Percentiles rank a stretch among this genome's conserved stretches.
phyloP scores from a whole-genome alignment of 2,329 filamentous ascomycete genomes.

The Phaeophleospora eucalypticola region DNA sequence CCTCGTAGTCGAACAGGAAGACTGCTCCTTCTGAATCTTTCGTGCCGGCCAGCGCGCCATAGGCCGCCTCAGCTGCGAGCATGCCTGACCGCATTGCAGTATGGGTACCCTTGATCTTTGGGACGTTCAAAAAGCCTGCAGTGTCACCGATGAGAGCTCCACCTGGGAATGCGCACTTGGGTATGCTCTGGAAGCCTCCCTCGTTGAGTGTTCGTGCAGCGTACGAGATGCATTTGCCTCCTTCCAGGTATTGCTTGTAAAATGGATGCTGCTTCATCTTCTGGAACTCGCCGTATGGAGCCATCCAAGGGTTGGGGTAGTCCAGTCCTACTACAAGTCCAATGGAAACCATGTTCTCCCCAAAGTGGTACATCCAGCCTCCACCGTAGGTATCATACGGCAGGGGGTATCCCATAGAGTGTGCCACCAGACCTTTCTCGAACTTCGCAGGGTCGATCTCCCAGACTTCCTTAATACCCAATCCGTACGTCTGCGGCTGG shows the following conservation, averaged over 20 bases:
- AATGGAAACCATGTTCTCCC: conserved; percentile 89
- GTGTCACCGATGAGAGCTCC: conserved; percentile 94
- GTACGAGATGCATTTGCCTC: conserved; percentile 96
- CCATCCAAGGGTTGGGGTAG: conserved; percentile 94
- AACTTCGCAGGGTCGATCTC: conserved; percentile 93
- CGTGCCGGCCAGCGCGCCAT: conserved; percentile 60
- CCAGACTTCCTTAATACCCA: conserved; percentile 97
- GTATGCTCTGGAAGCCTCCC: conserved; percentile 95
- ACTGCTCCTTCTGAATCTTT: conserved; percentile 61
- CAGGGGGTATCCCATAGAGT: conserved; percentile 90
- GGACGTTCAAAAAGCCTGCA: conserved; percentile 93
- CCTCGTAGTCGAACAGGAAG: conserved; percentile 93
- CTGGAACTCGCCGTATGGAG: conserved; percentile 93
- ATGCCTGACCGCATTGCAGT: conserved; percentile 97
- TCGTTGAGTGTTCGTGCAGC: conserved; percentile 87
- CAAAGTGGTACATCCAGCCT: conserved; percentile 99
- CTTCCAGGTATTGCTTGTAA: conserved; percentile 81
- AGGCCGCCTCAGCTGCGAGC: conserved; percentile 89
- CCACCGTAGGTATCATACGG: conserved; percentile 88
- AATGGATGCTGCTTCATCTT: conserved; percentile 98
- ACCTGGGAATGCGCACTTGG: conserved; percentile 92
- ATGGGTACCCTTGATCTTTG: conserved; percentile 97
- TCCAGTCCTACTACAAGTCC: conserved; percentile 91
- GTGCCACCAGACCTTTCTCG: conserved; percentile 74
- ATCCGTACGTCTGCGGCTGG: conserved; percentile 89